A percentile compares a stretch with the other conserved stretches of the same genome.
These are phyloP conservation scores for Xylaria intraflava DNA, from an alignment of 495 filamentous ascomycete genomes.

Conservation along the genomic window DNA sequence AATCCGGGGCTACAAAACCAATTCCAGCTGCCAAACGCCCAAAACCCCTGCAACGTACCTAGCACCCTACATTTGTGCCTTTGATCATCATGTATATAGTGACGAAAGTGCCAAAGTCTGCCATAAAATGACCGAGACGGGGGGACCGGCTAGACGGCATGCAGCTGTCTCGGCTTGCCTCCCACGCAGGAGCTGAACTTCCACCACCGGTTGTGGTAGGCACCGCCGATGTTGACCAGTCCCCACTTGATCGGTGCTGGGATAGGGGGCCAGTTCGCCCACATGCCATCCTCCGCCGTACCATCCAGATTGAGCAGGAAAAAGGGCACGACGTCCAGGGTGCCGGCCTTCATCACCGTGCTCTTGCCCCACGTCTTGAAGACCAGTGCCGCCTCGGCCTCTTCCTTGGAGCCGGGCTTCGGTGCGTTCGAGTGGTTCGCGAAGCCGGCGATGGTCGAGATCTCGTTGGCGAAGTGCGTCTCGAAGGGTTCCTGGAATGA, in stretches of 20 bases:
- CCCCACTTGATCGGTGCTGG: slow-evolving; percentile 42
- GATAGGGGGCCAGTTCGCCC: slow-evolving; percentile 47
- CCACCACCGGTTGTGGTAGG: slow-evolving; percentile 44
- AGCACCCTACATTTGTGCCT: background rate
- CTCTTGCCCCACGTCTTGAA: slow-evolving; percentile 44
- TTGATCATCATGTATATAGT: background rate
- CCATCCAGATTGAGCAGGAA: slow-evolving; percentile 52
- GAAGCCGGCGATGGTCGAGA: slow-evolving; percentile 43
- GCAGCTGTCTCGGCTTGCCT: slow-evolving; percentile 37
- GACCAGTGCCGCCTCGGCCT: slow-evolving; percentile 22
- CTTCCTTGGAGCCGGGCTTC: slow-evolving; percentile 36
- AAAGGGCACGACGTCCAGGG: slow-evolving; percentile 47
- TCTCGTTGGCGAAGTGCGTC: slow-evolving; percentile 49
- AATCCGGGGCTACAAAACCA: background rate
- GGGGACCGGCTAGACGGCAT: slow-evolving; percentile 21
- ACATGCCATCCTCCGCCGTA: slow-evolving; percentile 47
- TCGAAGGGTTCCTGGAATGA: slow-evolving; percentile 43
- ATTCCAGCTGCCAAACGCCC: background rate
- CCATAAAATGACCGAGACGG: background rate
- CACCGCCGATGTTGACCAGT: slow-evolving; percentile 39
- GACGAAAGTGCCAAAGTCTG: too few relatives aligned
- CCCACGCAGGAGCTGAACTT: slow-evolving; percentile 46
- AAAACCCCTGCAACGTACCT: background rate
- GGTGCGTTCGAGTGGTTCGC: slow-evolving; percentile 42
- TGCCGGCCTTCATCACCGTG: slow-evolving; percentile 44